Percentiles rank a stretch among this genome's conserved stretches.
Conservation (phyloP, 139 green algal species). For the Coelastrella sp. region DNA sequence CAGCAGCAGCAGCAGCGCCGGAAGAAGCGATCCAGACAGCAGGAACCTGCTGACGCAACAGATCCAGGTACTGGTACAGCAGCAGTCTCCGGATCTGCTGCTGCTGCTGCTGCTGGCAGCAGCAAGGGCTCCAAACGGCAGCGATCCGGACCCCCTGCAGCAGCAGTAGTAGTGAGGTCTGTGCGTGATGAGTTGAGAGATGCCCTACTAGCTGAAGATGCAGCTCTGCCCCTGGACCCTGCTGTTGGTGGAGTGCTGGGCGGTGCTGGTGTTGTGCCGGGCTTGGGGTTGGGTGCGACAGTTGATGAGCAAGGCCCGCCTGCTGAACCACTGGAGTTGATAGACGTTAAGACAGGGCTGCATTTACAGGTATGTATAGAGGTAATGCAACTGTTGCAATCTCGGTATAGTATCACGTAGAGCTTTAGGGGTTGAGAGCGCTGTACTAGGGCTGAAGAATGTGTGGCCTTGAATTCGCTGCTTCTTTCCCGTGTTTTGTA, state of each 20-base stretch:
- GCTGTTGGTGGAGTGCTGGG: neutral
- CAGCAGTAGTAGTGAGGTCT: neutral
- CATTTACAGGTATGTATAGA: neutral
- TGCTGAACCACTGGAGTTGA: constrained; percentile 5
- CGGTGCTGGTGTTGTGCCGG: neutral
- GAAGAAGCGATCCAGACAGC: neutral
- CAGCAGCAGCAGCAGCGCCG: constrained; percentile 36
- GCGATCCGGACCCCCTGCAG: neutral
- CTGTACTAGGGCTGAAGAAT: too few relatives aligned
- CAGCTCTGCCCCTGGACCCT: neutral
- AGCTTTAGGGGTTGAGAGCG: too few relatives aligned
- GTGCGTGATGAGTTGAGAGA: neutral
- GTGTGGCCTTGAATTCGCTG: too few relatives aligned
- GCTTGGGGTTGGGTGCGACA: neutral
- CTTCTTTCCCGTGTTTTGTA: too few relatives aligned
- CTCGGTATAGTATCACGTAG: neutral
- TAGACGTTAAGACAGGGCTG: neutral
- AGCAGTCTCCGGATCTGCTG: constrained; percentile 15
- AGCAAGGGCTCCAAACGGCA: neutral
- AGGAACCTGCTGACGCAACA: neutral
- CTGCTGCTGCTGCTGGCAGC: constrained; percentile 4
- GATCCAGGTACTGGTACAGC: neutral
- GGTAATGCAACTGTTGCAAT: neutral
- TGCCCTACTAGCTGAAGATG: neutral
- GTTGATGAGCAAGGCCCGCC: too few relatives aligned